These are phyloP conservation scores for Mycena citricolor DNA, from an alignment of 1,284 basidiomycete genomes.

Conservation along the genomic window DNA sequence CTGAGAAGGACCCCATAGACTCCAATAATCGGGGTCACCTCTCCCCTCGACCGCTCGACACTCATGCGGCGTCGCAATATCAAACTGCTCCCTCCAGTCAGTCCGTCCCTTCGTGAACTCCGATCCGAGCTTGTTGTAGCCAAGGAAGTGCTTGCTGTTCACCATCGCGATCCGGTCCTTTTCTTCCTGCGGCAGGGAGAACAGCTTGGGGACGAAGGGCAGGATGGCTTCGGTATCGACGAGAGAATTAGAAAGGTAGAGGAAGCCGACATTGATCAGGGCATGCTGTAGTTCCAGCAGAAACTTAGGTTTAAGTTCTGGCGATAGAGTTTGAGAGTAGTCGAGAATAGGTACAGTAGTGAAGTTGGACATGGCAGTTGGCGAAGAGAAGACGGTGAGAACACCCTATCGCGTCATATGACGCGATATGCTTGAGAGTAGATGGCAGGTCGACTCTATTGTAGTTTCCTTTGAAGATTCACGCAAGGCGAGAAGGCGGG, in stretches of 20 bases:
- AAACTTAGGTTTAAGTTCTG: conserved; percentile 44
- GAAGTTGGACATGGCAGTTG: conserved; percentile 38
- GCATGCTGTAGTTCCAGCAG: conserved; percentile 58
- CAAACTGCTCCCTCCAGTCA: conserved; percentile 70
- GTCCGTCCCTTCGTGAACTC: conserved; percentile 52
- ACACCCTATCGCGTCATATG: conserved; percentile 4
- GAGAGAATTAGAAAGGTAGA: conserved; percentile 61
- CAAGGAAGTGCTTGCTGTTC: conserved; percentile 66
- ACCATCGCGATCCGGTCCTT: conserved; percentile 62
- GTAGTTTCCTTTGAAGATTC: too few relatives aligned
- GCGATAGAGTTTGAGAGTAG: conserved; percentile 43
- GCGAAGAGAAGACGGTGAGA: not conserved
- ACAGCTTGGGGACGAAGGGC: conserved; percentile 57
- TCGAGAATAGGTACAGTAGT: conserved; percentile 59
- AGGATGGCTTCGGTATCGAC: conserved; percentile 49
- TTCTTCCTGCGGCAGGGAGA: conserved; percentile 55
- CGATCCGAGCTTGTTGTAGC: conserved; percentile 59
- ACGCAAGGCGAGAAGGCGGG: too few relatives aligned
- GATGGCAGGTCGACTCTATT: too few relatives aligned
- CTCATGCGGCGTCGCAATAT: conserved; percentile 58
- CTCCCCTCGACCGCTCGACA: conserved; percentile 43
- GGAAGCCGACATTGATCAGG: conserved; percentile 67
- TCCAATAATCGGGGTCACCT: conserved; percentile 59
- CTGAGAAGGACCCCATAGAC: conserved; percentile 65
- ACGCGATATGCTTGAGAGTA: too few relatives aligned